phyloP scores from a whole-genome alignment of 2,329 filamentous ascomycete species.

The Botrytis cinerea region DNA sequence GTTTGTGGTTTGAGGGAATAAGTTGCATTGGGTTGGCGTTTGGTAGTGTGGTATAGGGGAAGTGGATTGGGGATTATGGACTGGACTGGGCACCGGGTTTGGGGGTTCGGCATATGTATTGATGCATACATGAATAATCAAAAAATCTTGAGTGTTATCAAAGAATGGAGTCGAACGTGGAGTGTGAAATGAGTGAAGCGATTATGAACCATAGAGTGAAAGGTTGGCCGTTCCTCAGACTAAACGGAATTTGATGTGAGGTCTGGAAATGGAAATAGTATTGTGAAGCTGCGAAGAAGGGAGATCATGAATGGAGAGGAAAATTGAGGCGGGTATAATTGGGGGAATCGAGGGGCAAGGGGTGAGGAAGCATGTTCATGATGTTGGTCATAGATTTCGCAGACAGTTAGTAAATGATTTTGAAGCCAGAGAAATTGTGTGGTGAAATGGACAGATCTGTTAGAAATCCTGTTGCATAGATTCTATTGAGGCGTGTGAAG shows the following conservation, averaged over 20 bases:
- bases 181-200: background rate
- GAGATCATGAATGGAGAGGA: background rate
- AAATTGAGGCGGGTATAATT: too few relatives aligned
- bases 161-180: background rate
- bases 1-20: background rate
- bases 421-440: background rate
- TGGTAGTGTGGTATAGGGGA: background rate
- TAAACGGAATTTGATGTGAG: background rate
- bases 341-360: background rate
- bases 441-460: fast-evolving
- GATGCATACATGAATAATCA: background rate
- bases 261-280: background rate
- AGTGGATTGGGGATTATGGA: background rate
- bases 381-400: background rate
- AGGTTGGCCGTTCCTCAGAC: background rate
- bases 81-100: background rate
- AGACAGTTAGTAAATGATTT: background rate
- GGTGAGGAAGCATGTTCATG: background rate
- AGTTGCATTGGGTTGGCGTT: background rate
- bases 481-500: background rate
- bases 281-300: background rate
- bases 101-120: background rate
- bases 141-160: background rate
- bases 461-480: background rate
- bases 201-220: background rate